phyloP scores from a whole-genome alignment of 2,329 filamentous ascomycete species.

The Talaromyces sp. region DNA sequence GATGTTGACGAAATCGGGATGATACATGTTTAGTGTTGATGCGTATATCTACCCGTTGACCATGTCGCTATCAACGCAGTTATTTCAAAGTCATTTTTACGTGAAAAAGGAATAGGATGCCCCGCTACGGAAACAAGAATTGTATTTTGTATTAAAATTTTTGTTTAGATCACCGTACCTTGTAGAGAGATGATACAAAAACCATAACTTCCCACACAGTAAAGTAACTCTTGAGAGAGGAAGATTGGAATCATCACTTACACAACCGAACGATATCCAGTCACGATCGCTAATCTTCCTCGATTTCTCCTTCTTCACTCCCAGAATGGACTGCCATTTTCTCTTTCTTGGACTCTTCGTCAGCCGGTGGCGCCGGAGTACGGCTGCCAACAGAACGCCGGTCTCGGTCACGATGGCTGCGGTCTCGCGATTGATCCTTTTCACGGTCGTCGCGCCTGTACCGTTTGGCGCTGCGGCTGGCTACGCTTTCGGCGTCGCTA shows the following conservation, averaged over 20 bases:
- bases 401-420: conserved; percentile 46
- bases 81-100: neutral
- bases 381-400: conserved; percentile 17
- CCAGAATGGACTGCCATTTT: conserved; percentile 65
- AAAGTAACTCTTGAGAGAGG: neutral
- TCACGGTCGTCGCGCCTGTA: conserved; percentile 37
- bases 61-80: neutral
- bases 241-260: neutral
- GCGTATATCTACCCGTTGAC: no score
- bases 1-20: no score
- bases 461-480: conserved; percentile 59
- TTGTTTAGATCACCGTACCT: neutral
- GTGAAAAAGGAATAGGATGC: neutral
- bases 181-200: neutral
- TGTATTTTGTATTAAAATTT: neutral
- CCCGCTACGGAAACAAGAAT: neutral
- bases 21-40: no score
- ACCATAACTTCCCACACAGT: neutral
- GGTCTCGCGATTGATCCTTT: conserved; percentile 29
- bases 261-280: neutral
- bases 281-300: conserved; percentile 54
- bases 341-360: conserved; percentile 29
- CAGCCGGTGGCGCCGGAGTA: conserved; percentile 30
- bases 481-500: conserved; percentile 62
- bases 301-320: conserved; percentile 97